Base-by-base conservation (phyloP, 495 filamentous ascomycete genomes). In the Clohesyomyces aquaticus region DNA sequence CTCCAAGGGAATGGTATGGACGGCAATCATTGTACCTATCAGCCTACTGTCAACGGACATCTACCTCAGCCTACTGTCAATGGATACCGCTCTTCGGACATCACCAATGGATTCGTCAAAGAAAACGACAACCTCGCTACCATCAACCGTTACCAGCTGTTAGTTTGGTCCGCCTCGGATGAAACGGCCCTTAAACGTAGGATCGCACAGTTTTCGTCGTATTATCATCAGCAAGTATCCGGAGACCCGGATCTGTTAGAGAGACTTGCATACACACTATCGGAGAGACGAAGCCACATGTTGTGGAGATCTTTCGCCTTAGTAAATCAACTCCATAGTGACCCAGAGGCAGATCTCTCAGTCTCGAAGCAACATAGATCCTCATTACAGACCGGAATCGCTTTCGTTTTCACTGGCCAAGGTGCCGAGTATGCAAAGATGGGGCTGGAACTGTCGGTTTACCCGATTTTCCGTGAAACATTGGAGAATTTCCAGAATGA, bases 351-450 rank as follows among this genome's bases (percentile, higher is more conserved):
- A 26, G 28, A 9, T 27, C n/a, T 18, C 9, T 27, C 50, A 8
- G 21, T 47, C 16, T n/a, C 21, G 43, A 18, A 4, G 43, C 8
- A 6, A n/a, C 14, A 4, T 4, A 18, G 43, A n/a, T n/a, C 4
- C 43, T 4, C 21, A n/a, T 22, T 8, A 4, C 21, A n/a, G 8
- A 32, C 1, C 50, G 50, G 3, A 2, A n/a, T 53, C 19, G 50
- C 50, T 12, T 53, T 53, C 19, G 11, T 77, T 0, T 78, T 78
- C 32, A 78, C 74, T 2, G 75, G 76, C 0, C 76, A 78, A 55
- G 76, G 76, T 21, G 76, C 76, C 10, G 75, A 78, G 28, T 78
- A 65, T 46, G 9, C 32, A 12, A 58, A 22, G 1, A 78, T 78
- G 76, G 76, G 75, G 0, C 41, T 41, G 0, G 62, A 74, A 1